A percentile compares a stretch with the other conserved stretches of the same genome.
These are phyloP conservation scores for Coemansia sp. DNA, from an alignment of 192 early-diverging fungal genomes.

Conservation along the genomic window DNA sequence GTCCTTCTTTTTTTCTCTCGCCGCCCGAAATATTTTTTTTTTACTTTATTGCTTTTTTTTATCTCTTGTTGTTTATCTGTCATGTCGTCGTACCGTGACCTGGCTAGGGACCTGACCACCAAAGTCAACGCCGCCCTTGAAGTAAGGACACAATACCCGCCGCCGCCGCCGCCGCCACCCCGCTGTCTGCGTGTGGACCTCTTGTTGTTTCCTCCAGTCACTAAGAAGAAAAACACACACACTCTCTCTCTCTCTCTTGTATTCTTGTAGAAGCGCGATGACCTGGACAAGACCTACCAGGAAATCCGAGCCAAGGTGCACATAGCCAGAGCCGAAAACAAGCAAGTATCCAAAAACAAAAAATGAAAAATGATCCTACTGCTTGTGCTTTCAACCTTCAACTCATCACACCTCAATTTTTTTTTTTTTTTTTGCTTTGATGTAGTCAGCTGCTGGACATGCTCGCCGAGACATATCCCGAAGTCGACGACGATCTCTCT, in stretches of 20 bases:
- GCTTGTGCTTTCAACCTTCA: no score
- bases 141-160: constrained; percentile 16
- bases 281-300: constrained; percentile 41
- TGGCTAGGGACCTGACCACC: constrained; percentile 41
- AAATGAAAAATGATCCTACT: no score
- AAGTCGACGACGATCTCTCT: constrained; percentile 40
- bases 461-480: constrained; percentile 44
- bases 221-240: background rate
- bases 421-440: background rate
- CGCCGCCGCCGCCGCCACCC: no score
- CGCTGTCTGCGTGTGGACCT: background rate
- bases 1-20: background rate
- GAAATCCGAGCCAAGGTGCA: constrained; percentile 23
- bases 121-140: constrained; percentile 52
- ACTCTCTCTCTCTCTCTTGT: background rate
- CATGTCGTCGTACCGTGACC: constrained; percentile 50
- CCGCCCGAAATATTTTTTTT: background rate
- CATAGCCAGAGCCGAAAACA: constrained; percentile 40
- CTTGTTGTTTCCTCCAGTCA: background rate
- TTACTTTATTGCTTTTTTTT: no score
- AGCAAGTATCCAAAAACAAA: constrained; percentile 28
- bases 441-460: constrained; percentile 55
- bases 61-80: no score
- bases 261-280: constrained; percentile 37
- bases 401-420: no score